Evolutionary conservation across 306 rosid genomes (phyloP).

Genomic region (Carpinus fangiana): DNA sequence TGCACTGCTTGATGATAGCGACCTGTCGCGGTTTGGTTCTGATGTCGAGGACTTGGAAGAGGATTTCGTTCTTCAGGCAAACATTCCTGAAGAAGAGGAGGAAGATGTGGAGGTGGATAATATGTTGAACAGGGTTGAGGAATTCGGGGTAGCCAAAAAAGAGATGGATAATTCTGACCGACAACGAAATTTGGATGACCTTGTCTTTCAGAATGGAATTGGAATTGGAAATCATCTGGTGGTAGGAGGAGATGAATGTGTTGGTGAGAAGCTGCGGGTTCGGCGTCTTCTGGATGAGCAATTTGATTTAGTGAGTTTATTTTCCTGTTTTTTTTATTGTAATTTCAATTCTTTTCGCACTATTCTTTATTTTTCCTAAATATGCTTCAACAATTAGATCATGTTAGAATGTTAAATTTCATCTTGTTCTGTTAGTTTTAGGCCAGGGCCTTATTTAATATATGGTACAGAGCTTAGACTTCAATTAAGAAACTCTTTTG

Average conservation of each 20-base stretch:
- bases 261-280: conserved; percentile 52
- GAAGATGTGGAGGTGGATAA: conserved; percentile 5
- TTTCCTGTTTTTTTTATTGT: background rate
- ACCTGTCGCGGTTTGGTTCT: conserved; percentile 72
- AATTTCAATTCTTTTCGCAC: background rate
- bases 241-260: conserved; percentile 21
- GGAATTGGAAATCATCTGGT: background rate
- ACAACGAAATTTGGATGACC: conserved; percentile 18
- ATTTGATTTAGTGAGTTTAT: conserved; percentile 73
- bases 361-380: conserved; percentile 5
- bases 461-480: background rate
- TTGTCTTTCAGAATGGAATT: conserved; percentile 25
- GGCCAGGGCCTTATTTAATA: background rate
- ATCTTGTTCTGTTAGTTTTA: background rate
- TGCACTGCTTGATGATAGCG: conserved; percentile 80
- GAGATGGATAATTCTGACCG: conserved; percentile 25
- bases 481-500: background rate
- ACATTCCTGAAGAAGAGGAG: conserved; percentile 40
- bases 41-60: conserved; percentile 91
- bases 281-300: conserved; percentile 76
- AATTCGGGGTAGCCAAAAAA: conserved; percentile 19
- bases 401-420: background rate
- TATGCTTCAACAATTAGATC: background rate
- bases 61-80: conserved; percentile 86
- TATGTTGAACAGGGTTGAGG: conserved; percentile 20